Base-by-base conservation (phyloP, 78 protist genomes). In the Carpediemonas membranifera region DNA sequence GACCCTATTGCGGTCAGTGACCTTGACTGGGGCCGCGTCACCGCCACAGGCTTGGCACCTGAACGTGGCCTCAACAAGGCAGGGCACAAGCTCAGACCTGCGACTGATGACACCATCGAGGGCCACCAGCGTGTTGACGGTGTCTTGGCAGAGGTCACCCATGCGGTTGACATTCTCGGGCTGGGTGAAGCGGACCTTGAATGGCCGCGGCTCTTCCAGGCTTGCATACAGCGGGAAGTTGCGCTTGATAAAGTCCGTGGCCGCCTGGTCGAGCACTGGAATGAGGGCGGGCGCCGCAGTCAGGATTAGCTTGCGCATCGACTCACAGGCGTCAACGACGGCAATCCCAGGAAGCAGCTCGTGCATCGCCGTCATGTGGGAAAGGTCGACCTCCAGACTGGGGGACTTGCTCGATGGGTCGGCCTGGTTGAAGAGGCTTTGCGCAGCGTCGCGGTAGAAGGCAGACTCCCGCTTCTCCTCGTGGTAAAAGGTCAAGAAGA, bases 101-200 rank as follows among this genome's bases (percentile, higher is more conserved):
- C 69, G 69, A 18, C 60, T 64, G 3, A 64, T 57, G 27, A 64
- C 51, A 37, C 54, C 69, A 30, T 64, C 54, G 25, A 64, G 35
- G 7, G 24, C 27, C 21, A 64, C 52, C 9, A 61, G 15, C 43
- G 37, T 61, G 34, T 61, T 61, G 9, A 61, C 25, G 43, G 37
- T 44, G 24, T 25, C 33, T 9, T 25, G 24, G 37, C 66, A 44
- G 9, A 61, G 66, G 24, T 61, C 57, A 19, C 66, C n/a, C 19
- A 61, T 7, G 16, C 9, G 57, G 9, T 24, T 31, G 9, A 7
- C 44, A 19, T n/a, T 24, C 7, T 33, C 44, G 43, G 25, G 34
- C 15, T 11, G 16, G 30, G 28, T 13, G 9, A 61, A 30, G 7
- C 66, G 54, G 66, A 61, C 13, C 7, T 14, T 9, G 66, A 18